A percentile compares a stretch with the other conserved stretches of the same genome.
Conservation (phyloP, 768 basidiomycete genomes). For the Mycena galericulata region DNA sequence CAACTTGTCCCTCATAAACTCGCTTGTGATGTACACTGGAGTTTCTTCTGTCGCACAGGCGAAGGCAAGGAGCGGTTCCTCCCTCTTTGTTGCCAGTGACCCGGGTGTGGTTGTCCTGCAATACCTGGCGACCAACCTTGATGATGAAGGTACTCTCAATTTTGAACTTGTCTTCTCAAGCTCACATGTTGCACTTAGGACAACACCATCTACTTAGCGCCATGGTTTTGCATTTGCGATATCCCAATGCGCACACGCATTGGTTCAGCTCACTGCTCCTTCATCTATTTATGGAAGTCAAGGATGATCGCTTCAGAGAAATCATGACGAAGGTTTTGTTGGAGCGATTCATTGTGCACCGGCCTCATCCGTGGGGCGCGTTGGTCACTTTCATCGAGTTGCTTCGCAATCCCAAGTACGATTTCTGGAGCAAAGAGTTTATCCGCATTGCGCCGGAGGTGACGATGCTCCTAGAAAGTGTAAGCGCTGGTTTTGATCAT, state of each 20-base stretch:
- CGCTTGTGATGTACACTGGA: constrained; percentile 96
- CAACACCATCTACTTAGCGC: constrained; percentile 95
- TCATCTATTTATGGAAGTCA: constrained; percentile 85
- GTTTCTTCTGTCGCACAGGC: constrained; percentile 91
- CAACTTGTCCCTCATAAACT: constrained; percentile 91
- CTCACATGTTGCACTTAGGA: constrained; percentile 58
- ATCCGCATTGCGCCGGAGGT: constrained; percentile 89
- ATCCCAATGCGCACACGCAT: constrained; percentile 98
- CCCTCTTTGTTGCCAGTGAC: constrained; percentile 84
- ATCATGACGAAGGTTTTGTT: constrained; percentile 90
- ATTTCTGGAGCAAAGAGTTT: constrained; percentile 92
- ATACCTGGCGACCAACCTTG: constrained; percentile 85
- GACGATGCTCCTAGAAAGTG: constrained; percentile 85
- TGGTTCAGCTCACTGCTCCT: constrained; percentile 96
- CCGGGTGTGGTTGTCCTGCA: constrained; percentile 88
- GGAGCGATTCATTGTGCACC: constrained; percentile 93
- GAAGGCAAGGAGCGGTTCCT: constrained; percentile 85
- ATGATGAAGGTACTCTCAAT: constrained; percentile 83
- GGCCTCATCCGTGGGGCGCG: constrained; percentile 97
- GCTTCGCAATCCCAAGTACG: constrained; percentile 89
- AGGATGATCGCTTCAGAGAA: constrained; percentile 82
- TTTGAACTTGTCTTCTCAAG: constrained; percentile 1
- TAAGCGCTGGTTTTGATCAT: constrained; percentile 55
- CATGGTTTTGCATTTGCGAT: constrained; percentile 95
- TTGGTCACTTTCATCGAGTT: constrained; percentile 94